Evolutionary conservation across 345 rosid genomes (phyloP), one percentile per base, ranked within the genome.

Genomic region (Euphorbia pulcherrima): DNA sequence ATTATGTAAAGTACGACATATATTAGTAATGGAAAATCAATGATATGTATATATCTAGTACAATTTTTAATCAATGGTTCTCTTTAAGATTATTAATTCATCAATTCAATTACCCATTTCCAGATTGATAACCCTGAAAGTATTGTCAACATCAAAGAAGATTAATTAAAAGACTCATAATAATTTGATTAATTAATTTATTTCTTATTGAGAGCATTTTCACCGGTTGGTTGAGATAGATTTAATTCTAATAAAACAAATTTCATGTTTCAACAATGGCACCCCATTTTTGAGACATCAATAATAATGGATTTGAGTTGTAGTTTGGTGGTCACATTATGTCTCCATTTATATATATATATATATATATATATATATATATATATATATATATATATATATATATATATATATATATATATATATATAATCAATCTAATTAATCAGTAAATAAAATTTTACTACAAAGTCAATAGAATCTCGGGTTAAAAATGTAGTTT

Each of bases 241-340:
- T 44, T 44, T 44, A 1, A 44, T 44, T 44, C 16, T 44, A 14
- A 44, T 44, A 44, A 2, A 53, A 53, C 27, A 10, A 53, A 53
- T n/a, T 53, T 53, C 9, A 53, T 53, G 57, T 53, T 53, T 53
- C 13, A 53, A 53, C 57, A 53, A 53, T 53, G 57, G 28, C 57
- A 53, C 28, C 10, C 27, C 57, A 53, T 5, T 53, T 52, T 53
- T 53, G 28, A 53, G 57, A 53, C 57, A 23, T 53, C 28, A 53
- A 53, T 23, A 53, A 20, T 10, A 58, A 58, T 29, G 40, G 41
- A 4, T 30, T 11, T 58, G 62, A 28, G 37, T 28, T 28, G n/a
- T 58, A 58, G 40, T 58, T 58, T 58, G 41, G 41, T 58, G 62
- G 18, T 30, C 41, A 30, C 62, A 30, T 5, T 58, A 58, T 30